Conservation (phyloP, 495 filamentous ascomycete genomes). For the Daldinia grandis region DNA sequence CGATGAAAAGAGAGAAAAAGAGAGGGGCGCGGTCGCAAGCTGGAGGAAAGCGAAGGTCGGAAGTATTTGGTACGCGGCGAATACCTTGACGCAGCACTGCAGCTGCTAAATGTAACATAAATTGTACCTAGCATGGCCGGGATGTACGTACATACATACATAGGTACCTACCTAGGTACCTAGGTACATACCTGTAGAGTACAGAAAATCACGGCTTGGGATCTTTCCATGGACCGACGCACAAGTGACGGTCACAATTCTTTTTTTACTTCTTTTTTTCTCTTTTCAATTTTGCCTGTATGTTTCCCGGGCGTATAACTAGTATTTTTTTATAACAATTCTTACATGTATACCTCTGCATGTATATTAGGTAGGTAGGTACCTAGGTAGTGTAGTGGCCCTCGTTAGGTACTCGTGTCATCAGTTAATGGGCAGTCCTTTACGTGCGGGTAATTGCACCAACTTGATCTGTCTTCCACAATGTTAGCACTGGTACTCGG, state of each 20-base stretch:
- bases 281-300: slow-evolving; percentile 40
- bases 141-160: neutral
- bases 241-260: slow-evolving; percentile 7
- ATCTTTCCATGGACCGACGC: slow-evolving; percentile 1
- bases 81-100: slow-evolving; percentile 26
- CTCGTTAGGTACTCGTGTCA: slow-evolving; percentile 29
- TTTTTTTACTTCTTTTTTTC: slow-evolving; percentile 6
- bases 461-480: neutral
- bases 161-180: too few relatives aligned
- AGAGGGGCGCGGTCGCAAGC: slow-evolving; percentile 15
- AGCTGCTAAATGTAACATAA: slow-evolving; percentile 20
- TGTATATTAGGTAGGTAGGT: too few relatives aligned
- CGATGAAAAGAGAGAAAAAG: neutral
- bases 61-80: slow-evolving; percentile 27
- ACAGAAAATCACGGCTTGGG: neutral
- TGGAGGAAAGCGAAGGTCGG: slow-evolving; percentile 1
- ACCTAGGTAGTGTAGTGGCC: slow-evolving; percentile 9
- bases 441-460: slow-evolving; percentile 28
- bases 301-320: slow-evolving; percentile 3
- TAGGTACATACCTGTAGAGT: too few relatives aligned
- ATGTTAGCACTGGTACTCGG: neutral
- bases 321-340: neutral
- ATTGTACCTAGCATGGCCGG: slow-evolving; percentile 17
- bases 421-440: slow-evolving; percentile 17
- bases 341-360: neutral